Conservation (phyloP, 169 alveolate genomes). For the Plasmodium relictum region DNA sequence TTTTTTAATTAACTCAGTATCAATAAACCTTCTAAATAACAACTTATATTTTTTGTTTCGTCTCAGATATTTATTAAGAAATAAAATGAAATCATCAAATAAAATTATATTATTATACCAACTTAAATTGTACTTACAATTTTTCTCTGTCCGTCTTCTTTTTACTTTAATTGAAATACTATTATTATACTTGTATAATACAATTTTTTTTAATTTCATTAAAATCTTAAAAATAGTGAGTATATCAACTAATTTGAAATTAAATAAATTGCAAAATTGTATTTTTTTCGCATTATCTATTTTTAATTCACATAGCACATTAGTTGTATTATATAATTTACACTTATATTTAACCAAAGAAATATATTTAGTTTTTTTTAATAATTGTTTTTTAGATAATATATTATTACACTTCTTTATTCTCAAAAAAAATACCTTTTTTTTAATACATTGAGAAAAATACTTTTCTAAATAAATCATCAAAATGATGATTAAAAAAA, state of each 20-base stretch:
- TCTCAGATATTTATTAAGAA: conserved; percentile 40
- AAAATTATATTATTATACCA: conserved; percentile 15
- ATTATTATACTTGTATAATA: conserved; percentile 31
- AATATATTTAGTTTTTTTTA: too few species aligned
- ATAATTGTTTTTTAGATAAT: too few species aligned
- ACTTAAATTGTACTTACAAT: background rate
- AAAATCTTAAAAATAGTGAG: conserved; percentile 47
- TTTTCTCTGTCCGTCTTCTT: background rate
- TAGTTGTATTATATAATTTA: background rate
- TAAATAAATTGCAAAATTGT: conserved; percentile 33
- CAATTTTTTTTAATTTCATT: conserved; percentile 23
- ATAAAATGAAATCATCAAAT: conserved; percentile 22
- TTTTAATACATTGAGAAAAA: conserved; percentile 27
- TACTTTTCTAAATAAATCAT: conserved; percentile 32
- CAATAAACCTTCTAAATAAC: background rate
- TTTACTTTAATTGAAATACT: conserved; percentile 36
- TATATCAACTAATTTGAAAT: conserved; percentile 27
- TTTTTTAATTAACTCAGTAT: background rate
- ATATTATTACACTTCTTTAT: too few species aligned
- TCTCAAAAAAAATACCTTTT: conserved; percentile 7
- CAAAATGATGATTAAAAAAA: conserved; percentile 48
- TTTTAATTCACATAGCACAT: conserved; percentile 24
- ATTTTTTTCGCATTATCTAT: conserved; percentile 53
- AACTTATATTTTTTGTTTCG: conserved; percentile 11
- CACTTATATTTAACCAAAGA: too few species aligned